phyloP scores from a whole-genome alignment of 2,329 filamentous ascomycete genomes.

The Fusarium sp. region DNA sequence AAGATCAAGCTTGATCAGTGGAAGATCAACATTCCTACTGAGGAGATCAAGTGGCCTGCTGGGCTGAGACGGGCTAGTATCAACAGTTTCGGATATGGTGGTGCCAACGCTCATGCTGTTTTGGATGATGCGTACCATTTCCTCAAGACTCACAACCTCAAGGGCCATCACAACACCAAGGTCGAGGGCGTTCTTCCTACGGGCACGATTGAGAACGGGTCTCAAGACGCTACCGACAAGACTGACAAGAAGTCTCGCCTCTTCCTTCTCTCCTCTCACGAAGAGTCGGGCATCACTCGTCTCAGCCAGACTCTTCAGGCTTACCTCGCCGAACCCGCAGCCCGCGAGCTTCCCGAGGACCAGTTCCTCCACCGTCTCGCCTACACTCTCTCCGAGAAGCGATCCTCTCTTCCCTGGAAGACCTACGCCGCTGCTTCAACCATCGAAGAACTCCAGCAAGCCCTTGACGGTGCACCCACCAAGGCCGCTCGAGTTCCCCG shows the following conservation, averaged over 20 bases:
- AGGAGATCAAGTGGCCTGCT: neutral
- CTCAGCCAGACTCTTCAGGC: neutral
- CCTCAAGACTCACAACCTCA: neutral
- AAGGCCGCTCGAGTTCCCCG: neutral
- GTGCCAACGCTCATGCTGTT: neutral
- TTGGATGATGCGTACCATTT: conserved; percentile 3
- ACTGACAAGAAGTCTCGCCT: neutral
- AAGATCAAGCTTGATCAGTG: neutral
- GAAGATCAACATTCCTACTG: neutral
- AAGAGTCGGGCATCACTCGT: neutral
- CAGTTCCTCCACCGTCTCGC: neutral
- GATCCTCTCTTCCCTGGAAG: neutral
- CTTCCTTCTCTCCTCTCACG: neutral
- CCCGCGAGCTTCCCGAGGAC: neutral
- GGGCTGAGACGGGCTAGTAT: neutral
- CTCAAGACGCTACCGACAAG: rapidly evolving
- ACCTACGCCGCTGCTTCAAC: neutral
- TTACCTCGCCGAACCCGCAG: neutral
- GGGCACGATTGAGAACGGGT: neutral
- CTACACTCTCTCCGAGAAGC: neutral
- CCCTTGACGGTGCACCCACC: neutral
- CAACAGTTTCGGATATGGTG: neutral
- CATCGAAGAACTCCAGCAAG: neutral
- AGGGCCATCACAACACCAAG: neutral
- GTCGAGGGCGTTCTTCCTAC: neutral